Evolutionary conservation across 1,284 basidiomycete genomes (phyloP).

Genomic region (Malassezia dermatis): DNA sequence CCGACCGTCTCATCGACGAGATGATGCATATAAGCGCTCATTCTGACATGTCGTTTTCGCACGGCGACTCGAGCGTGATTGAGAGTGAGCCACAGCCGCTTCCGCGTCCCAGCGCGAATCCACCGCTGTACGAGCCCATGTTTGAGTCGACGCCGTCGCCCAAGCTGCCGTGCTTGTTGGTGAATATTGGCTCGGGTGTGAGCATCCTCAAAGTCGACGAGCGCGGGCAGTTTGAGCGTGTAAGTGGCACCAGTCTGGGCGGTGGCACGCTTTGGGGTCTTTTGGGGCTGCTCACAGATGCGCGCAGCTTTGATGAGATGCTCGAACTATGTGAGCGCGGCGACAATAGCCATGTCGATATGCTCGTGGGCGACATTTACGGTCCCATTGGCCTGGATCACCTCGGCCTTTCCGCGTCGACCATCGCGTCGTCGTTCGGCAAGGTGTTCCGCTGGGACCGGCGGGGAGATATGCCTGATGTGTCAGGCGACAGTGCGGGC

Average conservation of each 20-base stretch:
- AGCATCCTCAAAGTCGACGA: conserved; percentile 95
- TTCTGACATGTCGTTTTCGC: neutral
- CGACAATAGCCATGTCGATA: conserved; percentile 88
- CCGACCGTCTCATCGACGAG: conserved; percentile 72
- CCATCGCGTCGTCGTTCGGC: conserved; percentile 94
- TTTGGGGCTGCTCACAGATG: conserved; percentile 82
- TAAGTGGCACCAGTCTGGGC: conserved; percentile 90
- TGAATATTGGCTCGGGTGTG: conserved; percentile 96
- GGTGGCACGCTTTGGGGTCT: conserved; percentile 99
- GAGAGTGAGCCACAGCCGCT: conserved; percentile 48
- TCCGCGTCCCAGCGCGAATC: conserved; percentile 80
- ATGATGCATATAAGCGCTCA: conserved; percentile 17
- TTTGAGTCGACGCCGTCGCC: conserved; percentile 63
- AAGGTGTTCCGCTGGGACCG: conserved; percentile 82
- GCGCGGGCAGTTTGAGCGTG: conserved; percentile 86
- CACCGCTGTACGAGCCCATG: conserved; percentile 76
- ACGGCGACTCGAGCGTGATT: conserved; percentile 12
- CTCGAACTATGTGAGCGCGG: conserved; percentile 81
- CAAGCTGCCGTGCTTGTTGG: conserved; percentile 87
- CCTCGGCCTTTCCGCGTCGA: conserved; percentile 81
- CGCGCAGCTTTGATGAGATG: conserved; percentile 98
- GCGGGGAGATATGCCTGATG: conserved; percentile 4
- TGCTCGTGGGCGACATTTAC: conserved; percentile 99
- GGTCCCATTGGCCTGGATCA: conserved; percentile 59
- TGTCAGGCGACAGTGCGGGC: neutral